Evolutionary conservation across 495 filamentous ascomycete species (phyloP).

Genomic region (Aspergillus taichungensis): DNA sequence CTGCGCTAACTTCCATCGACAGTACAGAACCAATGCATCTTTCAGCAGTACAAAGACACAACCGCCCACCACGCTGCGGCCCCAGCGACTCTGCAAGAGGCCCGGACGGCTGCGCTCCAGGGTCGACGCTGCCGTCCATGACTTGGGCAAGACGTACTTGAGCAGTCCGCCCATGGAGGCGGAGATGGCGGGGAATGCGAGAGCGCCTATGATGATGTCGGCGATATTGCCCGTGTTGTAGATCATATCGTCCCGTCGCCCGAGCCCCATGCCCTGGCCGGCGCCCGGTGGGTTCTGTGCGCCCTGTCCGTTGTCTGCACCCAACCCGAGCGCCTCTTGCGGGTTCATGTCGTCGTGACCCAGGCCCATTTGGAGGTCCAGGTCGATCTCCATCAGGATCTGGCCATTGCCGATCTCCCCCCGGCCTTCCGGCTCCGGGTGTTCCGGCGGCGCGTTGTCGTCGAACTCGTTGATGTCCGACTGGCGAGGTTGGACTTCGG

Average conservation of each 20-base stretch:
- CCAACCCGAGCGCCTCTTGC: slow-evolving; percentile 8
- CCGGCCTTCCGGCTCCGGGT: slow-evolving; percentile 32
- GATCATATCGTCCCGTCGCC: slow-evolving; percentile 38
- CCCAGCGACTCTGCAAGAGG: slow-evolving; percentile 67
- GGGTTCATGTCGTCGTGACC: slow-evolving; percentile 26
- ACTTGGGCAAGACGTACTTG: slow-evolving; percentile 48
- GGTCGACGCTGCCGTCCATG: slow-evolving; percentile 47
- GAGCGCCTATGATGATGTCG: slow-evolving; percentile 51
- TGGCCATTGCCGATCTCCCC: slow-evolving; percentile 33
- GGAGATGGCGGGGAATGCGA: slow-evolving; percentile 54
- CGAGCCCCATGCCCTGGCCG: slow-evolving; percentile 23
- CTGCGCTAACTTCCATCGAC: slow-evolving; percentile 63
- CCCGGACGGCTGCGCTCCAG: slow-evolving; percentile 40
- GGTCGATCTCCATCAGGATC: slow-evolving; percentile 38
- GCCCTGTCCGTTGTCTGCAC: slow-evolving; percentile 17
- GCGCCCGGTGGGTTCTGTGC: slow-evolving; percentile 19
- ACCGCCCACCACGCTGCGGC: slow-evolving; percentile 69
- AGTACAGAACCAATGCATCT: slow-evolving; percentile 66
- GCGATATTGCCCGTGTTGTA: slow-evolving; percentile 44
- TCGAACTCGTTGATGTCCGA: slow-evolving; percentile 37
- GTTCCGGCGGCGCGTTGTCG: slow-evolving; percentile 36
- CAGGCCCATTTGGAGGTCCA: slow-evolving; percentile 35
- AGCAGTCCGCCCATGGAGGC: slow-evolving; percentile 61
- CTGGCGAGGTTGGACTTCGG: slow-evolving; percentile 55
- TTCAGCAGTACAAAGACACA: slow-evolving; percentile 72